Conservation (phyloP, 257 asterid genomes). For the Pogostemon cablin region DNA sequence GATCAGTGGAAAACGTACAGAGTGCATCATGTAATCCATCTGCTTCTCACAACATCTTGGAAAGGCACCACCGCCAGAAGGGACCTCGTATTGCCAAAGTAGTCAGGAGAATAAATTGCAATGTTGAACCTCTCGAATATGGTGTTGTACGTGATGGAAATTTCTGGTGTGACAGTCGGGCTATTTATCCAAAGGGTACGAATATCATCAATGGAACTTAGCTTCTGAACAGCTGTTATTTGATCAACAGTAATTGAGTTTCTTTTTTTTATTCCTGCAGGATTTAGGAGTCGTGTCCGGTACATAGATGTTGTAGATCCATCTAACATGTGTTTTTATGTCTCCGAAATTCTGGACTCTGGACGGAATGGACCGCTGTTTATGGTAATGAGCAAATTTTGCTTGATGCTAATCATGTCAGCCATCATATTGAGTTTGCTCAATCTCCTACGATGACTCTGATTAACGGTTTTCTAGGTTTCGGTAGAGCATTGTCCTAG, state of each 20-base stretch:
- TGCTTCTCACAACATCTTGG: slow-evolving; percentile 58
- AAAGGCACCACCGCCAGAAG: slow-evolving; percentile 77
- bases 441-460: not conserved
- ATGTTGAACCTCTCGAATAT: slow-evolving; percentile 67
- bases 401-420: not conserved
- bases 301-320: slow-evolving; percentile 82
- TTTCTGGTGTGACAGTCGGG: slow-evolving; percentile 84
- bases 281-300: slow-evolving; percentile 86
- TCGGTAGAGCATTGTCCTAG: slow-evolving; percentile 68
- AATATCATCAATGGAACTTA: slow-evolving; percentile 10
- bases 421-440: slow-evolving; percentile 14
- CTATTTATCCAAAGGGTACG: slow-evolving; percentile 88
- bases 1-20: slow-evolving; percentile 48
- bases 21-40: slow-evolving; percentile 53
- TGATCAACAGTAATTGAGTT: slow-evolving; percentile 26
- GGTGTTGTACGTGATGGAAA: slow-evolving; percentile 68
- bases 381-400: slow-evolving; percentile 56
- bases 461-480: slow-evolving; percentile 50
- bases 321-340: slow-evolving; percentile 66
- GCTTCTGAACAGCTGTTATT: slow-evolving; percentile 21
- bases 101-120: slow-evolving; percentile 86
- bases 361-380: slow-evolving; percentile 80
- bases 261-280: slow-evolving; percentile 52
- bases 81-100: slow-evolving; percentile 99
- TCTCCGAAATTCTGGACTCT: slow-evolving; percentile 84